Evolutionary conservation across 2,329 filamentous ascomycete genomes (phyloP).

Genomic region (Geosmithia putterillii): DNA sequence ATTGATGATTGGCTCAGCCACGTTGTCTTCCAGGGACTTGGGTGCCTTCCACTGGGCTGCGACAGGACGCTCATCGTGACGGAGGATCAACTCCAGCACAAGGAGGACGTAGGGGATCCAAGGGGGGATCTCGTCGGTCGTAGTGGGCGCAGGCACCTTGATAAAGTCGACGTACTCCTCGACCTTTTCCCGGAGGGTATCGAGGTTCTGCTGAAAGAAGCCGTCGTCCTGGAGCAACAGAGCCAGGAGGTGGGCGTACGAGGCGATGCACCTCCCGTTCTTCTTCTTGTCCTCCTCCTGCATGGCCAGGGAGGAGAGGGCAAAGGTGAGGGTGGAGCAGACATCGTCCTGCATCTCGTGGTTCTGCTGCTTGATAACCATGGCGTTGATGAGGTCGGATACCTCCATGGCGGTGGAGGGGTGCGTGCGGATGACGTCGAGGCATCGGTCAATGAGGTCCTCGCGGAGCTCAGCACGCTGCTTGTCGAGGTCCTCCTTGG

Average conservation of each 20-base stretch:
- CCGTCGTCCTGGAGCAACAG: conserved; percentile 70
- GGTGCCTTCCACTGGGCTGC: conserved; percentile 59
- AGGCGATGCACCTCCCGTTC: conserved; percentile 54
- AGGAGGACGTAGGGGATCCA: conserved; percentile 89
- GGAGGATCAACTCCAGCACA: conserved; percentile 81
- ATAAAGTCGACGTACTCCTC: conserved; percentile 68
- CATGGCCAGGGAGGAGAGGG: conserved; percentile 57
- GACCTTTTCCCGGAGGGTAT: conserved; percentile 66
- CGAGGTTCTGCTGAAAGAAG: conserved; percentile 69
- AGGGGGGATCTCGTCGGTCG: conserved; percentile 68
- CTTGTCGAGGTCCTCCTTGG: conserved; percentile 69
- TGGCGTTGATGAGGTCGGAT: conserved; percentile 70
- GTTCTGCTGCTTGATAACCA: conserved; percentile 47
- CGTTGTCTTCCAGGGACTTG: conserved; percentile 31
- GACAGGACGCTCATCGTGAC: conserved; percentile 72
- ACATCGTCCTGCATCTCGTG: conserved; percentile 55
- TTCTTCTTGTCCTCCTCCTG: conserved; percentile 53
- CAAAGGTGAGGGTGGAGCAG: conserved; percentile 71
- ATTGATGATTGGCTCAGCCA: conserved; percentile 44
- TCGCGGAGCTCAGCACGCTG: conserved; percentile 60
- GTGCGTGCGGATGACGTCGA: conserved; percentile 83
- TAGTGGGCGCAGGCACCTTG: conserved; percentile 52
- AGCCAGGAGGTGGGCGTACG: conserved; percentile 85
- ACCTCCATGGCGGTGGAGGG: conserved; percentile 84
- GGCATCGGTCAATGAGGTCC: conserved; percentile 75